A percentile compares a stretch with the other conserved stretches of the same genome.
These are phyloP conservation scores for Saccharomycopsis babjevae DNA, from an alignment of 805 yeast species.

Conservation along the genomic window DNA sequence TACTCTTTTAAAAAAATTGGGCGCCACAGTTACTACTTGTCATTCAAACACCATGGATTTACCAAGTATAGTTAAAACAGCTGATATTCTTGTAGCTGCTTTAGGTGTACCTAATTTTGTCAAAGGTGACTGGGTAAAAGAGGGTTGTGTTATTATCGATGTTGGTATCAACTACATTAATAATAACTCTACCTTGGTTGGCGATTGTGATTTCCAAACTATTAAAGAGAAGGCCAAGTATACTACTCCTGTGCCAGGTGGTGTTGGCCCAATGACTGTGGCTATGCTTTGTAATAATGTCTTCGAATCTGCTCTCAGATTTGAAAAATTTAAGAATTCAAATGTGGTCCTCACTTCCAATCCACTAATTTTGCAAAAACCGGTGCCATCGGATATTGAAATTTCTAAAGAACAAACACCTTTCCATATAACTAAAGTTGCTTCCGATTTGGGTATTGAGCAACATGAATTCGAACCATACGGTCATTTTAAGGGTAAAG, in stretches of 20 bases:
- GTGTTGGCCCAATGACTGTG: slow-evolving; percentile 99
- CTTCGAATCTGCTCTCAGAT: slow-evolving; percentile 57
- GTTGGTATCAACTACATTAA: slow-evolving; percentile 90
- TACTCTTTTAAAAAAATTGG: slow-evolving; percentile 58
- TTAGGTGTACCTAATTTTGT: slow-evolving; percentile 80
- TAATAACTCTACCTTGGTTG: slow-evolving; percentile 72
- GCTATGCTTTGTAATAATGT: slow-evolving; percentile 89
- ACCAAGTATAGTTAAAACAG: slow-evolving; percentile 46
- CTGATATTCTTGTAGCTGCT: slow-evolving; percentile 88
- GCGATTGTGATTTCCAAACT: slow-evolving; percentile 80
- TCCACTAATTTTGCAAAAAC: slow-evolving; percentile 24
- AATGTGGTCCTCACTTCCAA: slow-evolving; percentile 51
- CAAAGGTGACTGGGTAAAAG: slow-evolving; percentile 80
- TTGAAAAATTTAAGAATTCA: slow-evolving; percentile 35
- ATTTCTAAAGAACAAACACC: slow-evolving; percentile 86
- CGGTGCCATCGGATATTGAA: slow-evolving; percentile 87
- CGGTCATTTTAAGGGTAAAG: slow-evolving; percentile 87
- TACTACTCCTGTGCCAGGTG: slow-evolving; percentile 97
- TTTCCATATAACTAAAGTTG: slow-evolving; percentile 65
- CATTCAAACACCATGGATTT: slow-evolving; percentile 66
- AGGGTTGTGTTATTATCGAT: slow-evolving; percentile 78
- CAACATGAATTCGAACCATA: slow-evolving; percentile 75
- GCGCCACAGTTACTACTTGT: slow-evolving; percentile 76
- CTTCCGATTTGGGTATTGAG: slow-evolving; percentile 71
- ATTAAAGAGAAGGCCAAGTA: slow-evolving; percentile 53